Evolutionary conservation across 805 yeast genomes (phyloP).

Genomic region (Ogataea corticis): DNA sequence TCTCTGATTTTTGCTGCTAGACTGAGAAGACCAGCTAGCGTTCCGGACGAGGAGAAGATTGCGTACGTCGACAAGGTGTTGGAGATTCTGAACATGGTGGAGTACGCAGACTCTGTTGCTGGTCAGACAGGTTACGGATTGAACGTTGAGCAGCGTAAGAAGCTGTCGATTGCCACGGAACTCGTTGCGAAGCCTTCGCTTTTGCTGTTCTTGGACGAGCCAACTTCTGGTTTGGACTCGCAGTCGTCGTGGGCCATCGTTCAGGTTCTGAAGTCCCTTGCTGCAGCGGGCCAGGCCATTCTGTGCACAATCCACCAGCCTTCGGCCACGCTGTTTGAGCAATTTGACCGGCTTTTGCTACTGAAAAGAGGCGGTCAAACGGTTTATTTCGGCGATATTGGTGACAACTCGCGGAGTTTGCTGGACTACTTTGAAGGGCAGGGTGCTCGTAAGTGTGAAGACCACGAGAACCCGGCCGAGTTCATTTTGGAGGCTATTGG

Average conservation of each 20-base stretch:
- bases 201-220: conserved; percentile 57
- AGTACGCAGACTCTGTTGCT: conserved; percentile 52
- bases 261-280: conserved; percentile 49
- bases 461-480: conserved; percentile 71
- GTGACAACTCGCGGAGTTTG: conserved; percentile 42
- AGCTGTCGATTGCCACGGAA: conserved; percentile 56
- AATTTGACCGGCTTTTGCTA: conserved; percentile 44
- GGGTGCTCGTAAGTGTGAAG: conserved; percentile 67
- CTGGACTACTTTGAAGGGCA: conserved; percentile 47
- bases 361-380: conserved; percentile 54
- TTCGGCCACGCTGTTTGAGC: conserved; percentile 46
- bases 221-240: conserved; percentile 61
- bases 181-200: conserved; percentile 55
- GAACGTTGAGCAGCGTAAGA: conserved; percentile 55
- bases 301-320: conserved; percentile 59
- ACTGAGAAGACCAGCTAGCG: conserved; percentile 44
- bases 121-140: conserved; percentile 50
- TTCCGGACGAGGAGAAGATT: conserved; percentile 43
- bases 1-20: conserved; percentile 49
- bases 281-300: conserved; percentile 56
- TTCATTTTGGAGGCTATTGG: conserved; percentile 74
- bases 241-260: conserved; percentile 61
- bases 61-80: conserved; percentile 45
- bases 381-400: conserved; percentile 56
- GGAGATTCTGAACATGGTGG: conserved; percentile 41